phyloP scores from a whole-genome alignment of 1,284 basidiomycete genomes.

The Gymnopus androsaceus region DNA sequence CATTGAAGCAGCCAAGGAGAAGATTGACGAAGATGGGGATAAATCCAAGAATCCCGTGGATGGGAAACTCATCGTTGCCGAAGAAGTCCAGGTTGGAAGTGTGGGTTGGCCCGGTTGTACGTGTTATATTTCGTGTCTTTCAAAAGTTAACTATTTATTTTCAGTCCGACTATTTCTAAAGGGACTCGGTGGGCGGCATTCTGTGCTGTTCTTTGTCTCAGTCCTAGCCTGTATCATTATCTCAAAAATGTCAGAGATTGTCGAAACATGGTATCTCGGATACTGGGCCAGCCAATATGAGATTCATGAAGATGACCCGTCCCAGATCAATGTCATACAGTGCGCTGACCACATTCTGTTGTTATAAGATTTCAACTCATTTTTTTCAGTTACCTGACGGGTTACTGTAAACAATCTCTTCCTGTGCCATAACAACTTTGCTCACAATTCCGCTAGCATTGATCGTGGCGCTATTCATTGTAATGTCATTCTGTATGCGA shows the following conservation, averaged over 20 bases:
- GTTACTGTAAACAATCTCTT: conserved; percentile 8
- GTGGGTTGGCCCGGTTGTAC: conserved; percentile 50
- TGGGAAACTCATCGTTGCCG: conserved; percentile 55
- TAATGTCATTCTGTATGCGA: no score
- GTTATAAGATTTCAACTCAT: background rate
- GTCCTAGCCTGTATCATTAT: conserved; percentile 30
- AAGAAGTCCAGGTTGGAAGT: conserved; percentile 60
- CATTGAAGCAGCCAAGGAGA: no score
- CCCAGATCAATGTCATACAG: conserved; percentile 40
- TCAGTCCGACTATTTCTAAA: conserved; percentile 31
- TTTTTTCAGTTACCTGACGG: conserved; percentile 6
- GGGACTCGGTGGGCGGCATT: conserved; percentile 26
- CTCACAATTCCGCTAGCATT: background rate
- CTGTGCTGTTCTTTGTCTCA: conserved; percentile 22
- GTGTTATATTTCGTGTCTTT: no score
- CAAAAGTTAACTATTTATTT: no score
- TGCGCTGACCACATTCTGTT: conserved; percentile 30
- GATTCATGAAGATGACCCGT: conserved; percentile 20
- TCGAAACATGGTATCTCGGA: conserved; percentile 60
- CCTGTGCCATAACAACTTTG: background rate
- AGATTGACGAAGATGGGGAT: conserved; percentile 39
- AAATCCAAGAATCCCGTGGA: background rate
- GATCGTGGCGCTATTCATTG: conserved; percentile 1
- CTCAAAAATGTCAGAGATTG: conserved; percentile 34
- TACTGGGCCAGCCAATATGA: conserved; percentile 56